Percentiles rank a stretch among this genome's conserved stretches.
phyloP scores from a whole-genome alignment of 2,329 filamentous ascomycete genomes.

The Aspergillus viridinutans region DNA sequence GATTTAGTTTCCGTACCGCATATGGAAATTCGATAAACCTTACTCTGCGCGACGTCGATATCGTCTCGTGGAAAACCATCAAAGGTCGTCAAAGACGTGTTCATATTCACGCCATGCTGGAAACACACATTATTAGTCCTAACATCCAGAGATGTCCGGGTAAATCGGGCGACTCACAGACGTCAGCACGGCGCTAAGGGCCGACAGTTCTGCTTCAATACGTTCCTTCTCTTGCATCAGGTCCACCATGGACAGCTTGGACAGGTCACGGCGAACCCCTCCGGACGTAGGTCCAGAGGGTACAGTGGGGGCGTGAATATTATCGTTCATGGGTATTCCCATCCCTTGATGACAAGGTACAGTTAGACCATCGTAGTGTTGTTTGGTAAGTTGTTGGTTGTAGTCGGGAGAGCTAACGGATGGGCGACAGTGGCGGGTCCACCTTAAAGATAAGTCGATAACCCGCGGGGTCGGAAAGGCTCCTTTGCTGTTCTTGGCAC shows the following conservation, averaged over 20 bases:
- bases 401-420: neutral
- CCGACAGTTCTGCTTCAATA: constrained; percentile 80
- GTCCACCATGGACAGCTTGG: constrained; percentile 68
- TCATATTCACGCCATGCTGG: constrained; percentile 91
- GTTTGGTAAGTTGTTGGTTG: neutral
- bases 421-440: neutral
- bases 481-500: neutral
- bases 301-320: constrained; percentile 66
- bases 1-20: constrained; percentile 11
- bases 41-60: constrained; percentile 92
- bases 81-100: constrained; percentile 75
- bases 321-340: constrained; percentile 58
- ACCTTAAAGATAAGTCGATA: neutral
- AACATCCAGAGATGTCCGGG: neutral
- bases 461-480: neutral
- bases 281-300: constrained; percentile 71
- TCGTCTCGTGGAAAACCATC: constrained; percentile 93
- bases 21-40: constrained; percentile 15
- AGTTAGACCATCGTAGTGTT: neutral
- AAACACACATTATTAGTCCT: constrained; percentile 13
- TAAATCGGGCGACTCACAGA: constrained; percentile 56
- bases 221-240: constrained; percentile 80
- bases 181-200: constrained; percentile 79
- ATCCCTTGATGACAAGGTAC: constrained; percentile 31
- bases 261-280: constrained; percentile 54